A percentile compares a stretch with the other conserved stretches of the same genome.
phyloP scores from a whole-genome alignment of 108 stramenopile genomes.

The Stephanodiscus triporus region DNA sequence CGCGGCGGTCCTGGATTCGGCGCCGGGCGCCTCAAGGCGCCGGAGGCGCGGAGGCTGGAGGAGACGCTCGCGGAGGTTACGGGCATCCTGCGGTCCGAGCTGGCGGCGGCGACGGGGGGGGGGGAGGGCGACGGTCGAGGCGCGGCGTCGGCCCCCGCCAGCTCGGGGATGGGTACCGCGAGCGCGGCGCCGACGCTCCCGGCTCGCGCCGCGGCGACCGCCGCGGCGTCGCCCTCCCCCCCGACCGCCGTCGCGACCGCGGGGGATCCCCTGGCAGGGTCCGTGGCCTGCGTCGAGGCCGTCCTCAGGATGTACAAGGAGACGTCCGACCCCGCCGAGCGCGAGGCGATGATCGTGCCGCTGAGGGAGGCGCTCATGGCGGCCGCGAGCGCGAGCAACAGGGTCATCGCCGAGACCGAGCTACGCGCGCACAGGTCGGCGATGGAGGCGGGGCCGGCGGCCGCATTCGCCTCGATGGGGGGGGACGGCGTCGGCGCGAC shows the following conservation, averaged over 20 bases:
- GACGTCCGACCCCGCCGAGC: constrained; percentile 55
- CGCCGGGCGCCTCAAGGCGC: constrained; percentile 63
- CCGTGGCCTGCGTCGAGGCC: constrained; percentile 78
- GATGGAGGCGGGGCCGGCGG: constrained; percentile 17
- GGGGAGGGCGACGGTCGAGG: no score
- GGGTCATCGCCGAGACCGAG: constrained; percentile 49
- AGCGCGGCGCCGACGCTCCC: constrained; percentile 2
- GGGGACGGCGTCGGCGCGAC: not conserved
- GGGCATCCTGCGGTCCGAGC: constrained; percentile 55
- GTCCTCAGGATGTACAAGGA: constrained; percentile 81
- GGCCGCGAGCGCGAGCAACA: constrained; percentile 62
- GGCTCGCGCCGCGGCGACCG: constrained; percentile 7
- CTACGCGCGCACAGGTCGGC: constrained; percentile 35
- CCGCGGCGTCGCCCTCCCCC: constrained; percentile 4
- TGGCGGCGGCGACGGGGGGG: not conserved
- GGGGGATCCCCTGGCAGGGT: constrained; percentile 50
- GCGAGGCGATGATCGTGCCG: constrained; percentile 55
- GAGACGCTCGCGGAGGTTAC: constrained; percentile 49
- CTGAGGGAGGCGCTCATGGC: constrained; percentile 77
- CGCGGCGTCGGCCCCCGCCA: constrained; percentile 11
- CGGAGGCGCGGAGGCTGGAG: constrained; percentile 63
- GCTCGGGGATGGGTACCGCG: constrained; percentile 6
- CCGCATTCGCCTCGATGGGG: constrained; percentile 17
- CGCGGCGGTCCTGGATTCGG: constrained; percentile 90
- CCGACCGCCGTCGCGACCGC: constrained; percentile 17